These are phyloP conservation scores for Hypoxylon sp. DNA, from an alignment of 2,329 filamentous ascomycete genomes.

Conservation along the genomic window DNA sequence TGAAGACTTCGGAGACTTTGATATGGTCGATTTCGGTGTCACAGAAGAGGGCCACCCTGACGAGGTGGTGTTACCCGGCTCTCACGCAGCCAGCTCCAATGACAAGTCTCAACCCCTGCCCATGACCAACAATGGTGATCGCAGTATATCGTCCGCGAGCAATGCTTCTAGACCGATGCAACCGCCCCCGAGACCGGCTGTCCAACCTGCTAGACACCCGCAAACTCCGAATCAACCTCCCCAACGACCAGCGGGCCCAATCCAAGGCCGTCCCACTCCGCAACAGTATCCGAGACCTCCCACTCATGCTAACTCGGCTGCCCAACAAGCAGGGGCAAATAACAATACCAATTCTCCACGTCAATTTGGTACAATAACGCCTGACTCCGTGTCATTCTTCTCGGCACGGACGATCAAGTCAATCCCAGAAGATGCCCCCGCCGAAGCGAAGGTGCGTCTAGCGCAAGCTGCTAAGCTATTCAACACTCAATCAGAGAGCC, in stretches of 20 bases:
- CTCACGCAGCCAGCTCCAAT: slow-evolving; percentile 40
- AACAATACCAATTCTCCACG: slow-evolving; percentile 44
- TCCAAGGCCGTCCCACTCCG: slow-evolving; percentile 40
- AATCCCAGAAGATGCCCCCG: slow-evolving; percentile 57
- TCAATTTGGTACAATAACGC: slow-evolving; percentile 39
- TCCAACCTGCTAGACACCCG: slow-evolving; percentile 45
- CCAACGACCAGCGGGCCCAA: slow-evolving; percentile 38
- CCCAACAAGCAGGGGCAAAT: slow-evolving; percentile 39
- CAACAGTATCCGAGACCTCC: slow-evolving; percentile 35
- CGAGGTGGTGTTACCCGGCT: slow-evolving; percentile 69
- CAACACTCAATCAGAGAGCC: slow-evolving; percentile 78
- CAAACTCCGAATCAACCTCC: slow-evolving; percentile 48
- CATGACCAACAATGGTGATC: slow-evolving; percentile 34
- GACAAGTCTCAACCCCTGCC: slow-evolving; percentile 40
- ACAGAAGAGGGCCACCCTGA: slow-evolving; percentile 76
- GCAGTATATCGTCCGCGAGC: slow-evolving; percentile 42
- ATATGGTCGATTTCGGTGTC: slow-evolving; percentile 79
- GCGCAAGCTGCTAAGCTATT: slow-evolving; percentile 64
- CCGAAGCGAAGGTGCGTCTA: slow-evolving; percentile 52
- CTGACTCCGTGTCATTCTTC: slow-evolving; percentile 68
- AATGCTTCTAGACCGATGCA: slow-evolving; percentile 47
- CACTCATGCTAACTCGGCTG: slow-evolving; percentile 30
- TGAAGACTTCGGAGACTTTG: slow-evolving; percentile 65
- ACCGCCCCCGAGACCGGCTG: slow-evolving; percentile 48
- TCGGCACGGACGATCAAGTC: slow-evolving; percentile 72